Evolutionary conservation across 352 stramenopile genomes (phyloP).

Genomic region (Globisporangium alternatum): DNA sequence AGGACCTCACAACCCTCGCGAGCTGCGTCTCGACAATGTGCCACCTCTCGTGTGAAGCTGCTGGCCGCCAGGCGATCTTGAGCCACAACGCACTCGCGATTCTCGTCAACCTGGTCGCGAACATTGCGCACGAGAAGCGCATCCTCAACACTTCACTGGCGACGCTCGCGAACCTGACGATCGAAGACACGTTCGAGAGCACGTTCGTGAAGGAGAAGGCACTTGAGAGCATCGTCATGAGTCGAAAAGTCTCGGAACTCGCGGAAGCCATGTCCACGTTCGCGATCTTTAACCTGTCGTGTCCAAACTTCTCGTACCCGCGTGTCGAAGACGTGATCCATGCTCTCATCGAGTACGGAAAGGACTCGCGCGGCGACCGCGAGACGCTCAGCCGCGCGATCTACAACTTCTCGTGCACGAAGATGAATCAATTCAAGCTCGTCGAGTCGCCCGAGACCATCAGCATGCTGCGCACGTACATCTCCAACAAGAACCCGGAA

Average conservation of each 20-base stretch:
- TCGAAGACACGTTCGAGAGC: constrained; percentile 64
- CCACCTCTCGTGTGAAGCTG: constrained; percentile 42
- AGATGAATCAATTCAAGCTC: constrained; percentile 66
- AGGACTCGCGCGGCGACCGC: constrained; percentile 35
- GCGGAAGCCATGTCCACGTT: constrained; percentile 46
- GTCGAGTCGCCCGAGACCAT: constrained; percentile 45
- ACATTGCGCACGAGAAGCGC: constrained; percentile 6
- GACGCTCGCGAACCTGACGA: constrained; percentile 68
- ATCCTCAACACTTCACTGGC: constrained; percentile 22
- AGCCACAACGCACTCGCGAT: constrained; percentile 47
- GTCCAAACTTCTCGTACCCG: constrained; percentile 59
- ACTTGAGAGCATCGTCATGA: constrained; percentile 56
- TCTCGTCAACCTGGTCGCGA: constrained; percentile 27
- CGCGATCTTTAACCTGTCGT: constrained; percentile 67
- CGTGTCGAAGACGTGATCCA: constrained; percentile 64
- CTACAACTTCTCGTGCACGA: constrained; percentile 66
- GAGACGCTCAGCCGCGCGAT: constrained; percentile 50
- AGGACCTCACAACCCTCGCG: constrained; percentile 46
- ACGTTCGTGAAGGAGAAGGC: constrained; percentile 73
- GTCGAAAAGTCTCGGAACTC: constrained; percentile 33
- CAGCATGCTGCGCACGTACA: constrained; percentile 33
- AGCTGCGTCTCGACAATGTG: constrained; percentile 60
- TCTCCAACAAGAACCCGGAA: constrained; percentile 22
- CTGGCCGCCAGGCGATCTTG: constrained; percentile 50
- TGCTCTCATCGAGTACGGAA: constrained; percentile 50